phyloP scores from a whole-genome alignment of 306 rosid genomes.

The Urtica urens region DNA sequence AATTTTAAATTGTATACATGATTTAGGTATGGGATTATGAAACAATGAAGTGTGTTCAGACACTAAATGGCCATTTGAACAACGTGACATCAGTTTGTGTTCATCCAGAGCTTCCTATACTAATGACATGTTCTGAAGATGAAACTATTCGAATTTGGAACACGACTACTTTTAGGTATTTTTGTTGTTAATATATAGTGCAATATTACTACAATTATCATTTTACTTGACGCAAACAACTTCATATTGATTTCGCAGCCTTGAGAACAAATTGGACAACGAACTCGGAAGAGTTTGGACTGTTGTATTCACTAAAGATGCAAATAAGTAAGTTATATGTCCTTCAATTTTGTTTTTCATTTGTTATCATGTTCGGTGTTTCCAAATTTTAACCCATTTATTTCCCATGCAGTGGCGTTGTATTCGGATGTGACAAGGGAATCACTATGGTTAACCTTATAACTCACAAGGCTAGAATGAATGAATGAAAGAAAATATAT shows the following conservation, averaged over 20 bases:
- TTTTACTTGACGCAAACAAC: neutral
- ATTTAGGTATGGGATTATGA: conserved; percentile 41
- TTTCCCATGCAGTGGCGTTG: conserved; percentile 36
- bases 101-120: conserved; percentile 40
- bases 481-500: neutral
- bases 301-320: conserved; percentile 37
- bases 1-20: neutral
- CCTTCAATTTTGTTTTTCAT: neutral
- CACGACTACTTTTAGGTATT: conserved; percentile 24
- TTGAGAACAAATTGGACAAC: conserved; percentile 25
- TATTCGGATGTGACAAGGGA: conserved; percentile 53
- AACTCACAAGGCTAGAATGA: neutral
- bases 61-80: conserved; percentile 45
- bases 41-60: conserved; percentile 25
- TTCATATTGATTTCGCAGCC: conserved; percentile 33
- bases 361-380: neutral
- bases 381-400: conserved; percentile 1
- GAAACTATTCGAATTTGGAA: conserved; percentile 39
- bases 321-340: conserved; percentile 22
- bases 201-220: neutral
- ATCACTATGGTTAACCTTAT: conserved; percentile 15
- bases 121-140: conserved; percentile 52
- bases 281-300: conserved; percentile 58
- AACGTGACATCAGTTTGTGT: conserved; percentile 38
- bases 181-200: neutral